Evolutionary conservation across 768 basidiomycete genomes (phyloP), one percentile per base, ranked within the genome.

Genomic region (Galerina sulciceps): DNA sequence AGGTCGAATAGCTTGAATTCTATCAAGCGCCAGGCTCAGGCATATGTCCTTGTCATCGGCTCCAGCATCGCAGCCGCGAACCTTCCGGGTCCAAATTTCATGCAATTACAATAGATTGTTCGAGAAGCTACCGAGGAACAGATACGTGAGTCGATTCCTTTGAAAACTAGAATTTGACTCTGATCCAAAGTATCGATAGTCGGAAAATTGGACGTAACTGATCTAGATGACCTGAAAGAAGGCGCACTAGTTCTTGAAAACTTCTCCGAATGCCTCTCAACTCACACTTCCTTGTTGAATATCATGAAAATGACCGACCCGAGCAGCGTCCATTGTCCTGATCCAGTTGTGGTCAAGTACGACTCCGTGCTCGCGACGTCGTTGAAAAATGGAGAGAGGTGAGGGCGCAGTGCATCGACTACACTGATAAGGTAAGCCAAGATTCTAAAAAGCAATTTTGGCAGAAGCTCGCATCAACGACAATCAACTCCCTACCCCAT

Each of bases 251-350:
- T 53, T 15, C 55, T 63, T 1, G 62, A 63, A 17, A 20, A 48
- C 8, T 63, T 63, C 22, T 42, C 26, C 23, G 1, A 2, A 11
- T 59, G 53, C n/a, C 23, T 63, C n/a, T 52, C 45, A 2, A 14
- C 31, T 6, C 57, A 57, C 38, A 57, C 49, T 13, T 34, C 46
- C 10, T 63, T 58, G 62, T 63, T 58, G 62, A 63, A 57, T 11
- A 15, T 22, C 10, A 40, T 47, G 15, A 35, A 18, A 15, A 23
- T 59, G 48, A n/a, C 17, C 8, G 23, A 57, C 14, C 22, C 10
- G 14, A 6, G 49, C 6, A 34, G 42, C 11, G 6, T 26, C 17
- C 15, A n/a, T 1, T 36, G 47, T 0, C 13, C 15, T 2, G 1
- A 45, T 1, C 17, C 18, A 22, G 31, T 44, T 4, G 36, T 45